Percentiles rank a stretch among this genome's conserved stretches.
phyloP scores from a whole-genome alignment of 441 rosid genomes.

The Mallotus repandus region DNA sequence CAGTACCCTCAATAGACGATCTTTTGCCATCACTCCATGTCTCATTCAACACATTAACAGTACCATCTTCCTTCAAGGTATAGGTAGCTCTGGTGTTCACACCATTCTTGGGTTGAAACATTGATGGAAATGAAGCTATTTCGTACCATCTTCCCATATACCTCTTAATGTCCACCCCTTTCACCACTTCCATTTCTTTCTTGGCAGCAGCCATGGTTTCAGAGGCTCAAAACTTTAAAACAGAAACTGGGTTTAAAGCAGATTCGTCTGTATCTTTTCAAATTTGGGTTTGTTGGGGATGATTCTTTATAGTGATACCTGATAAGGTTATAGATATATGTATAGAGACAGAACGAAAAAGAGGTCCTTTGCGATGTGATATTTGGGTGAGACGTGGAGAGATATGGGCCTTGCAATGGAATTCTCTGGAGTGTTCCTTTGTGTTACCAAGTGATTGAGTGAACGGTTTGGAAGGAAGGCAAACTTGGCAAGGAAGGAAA shows the following conservation, averaged over 20 bases:
- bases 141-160: slow-evolving; percentile 98
- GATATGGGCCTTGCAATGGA: slow-evolving; percentile 12
- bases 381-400: slow-evolving; percentile 27
- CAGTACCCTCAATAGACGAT: slow-evolving; percentile 57
- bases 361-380: neutral
- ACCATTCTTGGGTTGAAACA: slow-evolving; percentile 72
- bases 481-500: slow-evolving; percentile 5
- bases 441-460: neutral
- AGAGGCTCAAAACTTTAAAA: no score
- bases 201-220: slow-evolving; percentile 21
- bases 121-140: slow-evolving; percentile 84
- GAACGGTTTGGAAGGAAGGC: neutral
- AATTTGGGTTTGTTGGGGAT: neutral
- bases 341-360: no score
- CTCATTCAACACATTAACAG: slow-evolving; percentile 76
- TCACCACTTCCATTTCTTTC: slow-evolving; percentile 77
- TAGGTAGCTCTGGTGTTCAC: slow-evolving; percentile 81
- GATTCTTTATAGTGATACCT: neutral
- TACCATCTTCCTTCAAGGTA: slow-evolving; percentile 66
- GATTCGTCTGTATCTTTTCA: no score
- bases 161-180: slow-evolving; percentile 56
- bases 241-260: no score
- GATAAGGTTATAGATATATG: neutral
- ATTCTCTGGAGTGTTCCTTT: slow-evolving; percentile 3
- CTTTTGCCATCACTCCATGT: slow-evolving; percentile 79